These are phyloP conservation scores for Colletotrichum lentis DNA, from an alignment of 2,329 filamentous ascomycete genomes.

Conservation along the genomic window DNA sequence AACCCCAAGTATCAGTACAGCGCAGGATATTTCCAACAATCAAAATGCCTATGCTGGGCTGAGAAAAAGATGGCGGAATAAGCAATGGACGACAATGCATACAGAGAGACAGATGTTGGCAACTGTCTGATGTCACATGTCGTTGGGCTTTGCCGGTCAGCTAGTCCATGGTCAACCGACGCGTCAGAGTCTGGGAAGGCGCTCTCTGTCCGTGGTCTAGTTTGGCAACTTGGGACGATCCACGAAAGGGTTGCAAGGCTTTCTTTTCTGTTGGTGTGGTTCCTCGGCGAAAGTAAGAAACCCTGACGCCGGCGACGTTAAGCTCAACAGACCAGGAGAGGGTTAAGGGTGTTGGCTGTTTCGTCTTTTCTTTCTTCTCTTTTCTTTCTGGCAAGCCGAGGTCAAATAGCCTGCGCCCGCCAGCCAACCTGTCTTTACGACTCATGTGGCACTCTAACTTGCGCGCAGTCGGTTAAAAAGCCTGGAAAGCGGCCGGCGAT, in stretches of 20 bases:
- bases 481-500: neutral
- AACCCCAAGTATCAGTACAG: constrained; percentile 1
- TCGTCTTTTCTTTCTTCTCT: constrained; percentile 1
- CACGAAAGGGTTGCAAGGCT: neutral
- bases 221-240: neutral
- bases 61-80: neutral
- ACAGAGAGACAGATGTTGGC: too few species aligned
- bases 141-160: too few species aligned
- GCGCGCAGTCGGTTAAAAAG: neutral
- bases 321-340: neutral
- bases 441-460: neutral
- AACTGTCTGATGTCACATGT: neutral
- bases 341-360: constrained; percentile 21
- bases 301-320: neutral
- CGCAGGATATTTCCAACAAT: neutral
- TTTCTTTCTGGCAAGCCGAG: neutral
- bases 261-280: neutral
- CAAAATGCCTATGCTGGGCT: neutral
- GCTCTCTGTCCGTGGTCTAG: neutral
- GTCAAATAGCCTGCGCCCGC: neutral
- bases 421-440: neutral
- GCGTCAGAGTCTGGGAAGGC: neutral
- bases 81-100: neutral
- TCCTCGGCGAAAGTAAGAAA: neutral
- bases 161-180: too few species aligned